Conservation (phyloP, 768 basidiomycete species). For the Solioccasus polychromus region DNA sequence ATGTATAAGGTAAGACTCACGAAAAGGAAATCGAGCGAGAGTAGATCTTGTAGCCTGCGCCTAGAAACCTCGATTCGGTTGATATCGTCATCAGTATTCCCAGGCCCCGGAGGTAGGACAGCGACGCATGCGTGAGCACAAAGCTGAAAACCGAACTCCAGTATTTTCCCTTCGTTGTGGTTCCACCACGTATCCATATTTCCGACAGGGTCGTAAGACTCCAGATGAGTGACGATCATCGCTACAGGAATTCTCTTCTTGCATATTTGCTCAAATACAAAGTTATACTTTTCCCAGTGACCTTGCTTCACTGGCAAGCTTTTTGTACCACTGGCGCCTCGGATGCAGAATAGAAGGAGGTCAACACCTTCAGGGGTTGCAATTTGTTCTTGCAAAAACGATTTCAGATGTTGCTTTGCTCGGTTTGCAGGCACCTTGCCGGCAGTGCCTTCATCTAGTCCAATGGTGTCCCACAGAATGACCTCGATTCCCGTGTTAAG, state of each 20-base stretch:
- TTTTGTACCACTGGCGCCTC: constrained; percentile 17
- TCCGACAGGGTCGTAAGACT: constrained; percentile 21
- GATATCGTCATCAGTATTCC: constrained; percentile 1
- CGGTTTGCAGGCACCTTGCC: constrained; percentile 14
- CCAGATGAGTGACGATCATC: constrained; percentile 26
- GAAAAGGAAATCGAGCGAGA: constrained; percentile 4
- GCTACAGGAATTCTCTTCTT: constrained; percentile 24
- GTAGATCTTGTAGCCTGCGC: constrained; percentile 8
- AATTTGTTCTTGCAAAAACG: constrained; percentile 27
- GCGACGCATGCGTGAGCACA: constrained; percentile 38
- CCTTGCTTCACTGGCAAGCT: constrained; percentile 14
- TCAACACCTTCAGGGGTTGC: constrained; percentile 18
- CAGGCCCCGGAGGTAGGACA: constrained; percentile 9
- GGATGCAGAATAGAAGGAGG: constrained; percentile 29
- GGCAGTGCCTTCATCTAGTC: constrained; percentile 30
- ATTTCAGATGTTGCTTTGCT: constrained; percentile 18
- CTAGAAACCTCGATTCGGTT: constrained; percentile 10
- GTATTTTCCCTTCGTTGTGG: constrained; percentile 26
- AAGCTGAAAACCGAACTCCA: constrained; percentile 29
- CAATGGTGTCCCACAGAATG: constrained; percentile 35
- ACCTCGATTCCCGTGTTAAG: constrained; percentile 16
- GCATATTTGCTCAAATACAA: constrained; percentile 26
- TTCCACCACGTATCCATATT: constrained; percentile 38
- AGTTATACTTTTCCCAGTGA: constrained; percentile 18
- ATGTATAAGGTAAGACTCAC: constrained; percentile 9